Percentiles rank a stretch among this genome's conserved stretches.
These are phyloP conservation scores for Glycine latifolia DNA, from an alignment of 306 rosid genomes.

Conservation along the genomic window DNA sequence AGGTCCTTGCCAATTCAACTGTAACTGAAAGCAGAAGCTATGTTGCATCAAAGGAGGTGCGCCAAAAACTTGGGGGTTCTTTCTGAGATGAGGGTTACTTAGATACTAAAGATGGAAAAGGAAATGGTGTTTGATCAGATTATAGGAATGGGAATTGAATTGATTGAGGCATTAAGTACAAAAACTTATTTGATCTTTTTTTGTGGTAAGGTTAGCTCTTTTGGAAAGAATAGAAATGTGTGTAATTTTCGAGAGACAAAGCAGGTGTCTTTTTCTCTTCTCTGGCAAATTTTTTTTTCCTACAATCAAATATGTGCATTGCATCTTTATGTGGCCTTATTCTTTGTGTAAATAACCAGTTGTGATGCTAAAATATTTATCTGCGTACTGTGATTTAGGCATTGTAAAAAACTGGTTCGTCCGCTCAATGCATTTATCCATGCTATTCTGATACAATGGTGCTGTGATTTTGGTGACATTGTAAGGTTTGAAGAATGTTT, in stretches of 20 bases:
- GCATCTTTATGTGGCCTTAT: slow-evolving; percentile 51
- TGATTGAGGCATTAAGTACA: slow-evolving; percentile 48
- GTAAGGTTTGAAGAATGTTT: neutral
- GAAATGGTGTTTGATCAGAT: slow-evolving; percentile 45
- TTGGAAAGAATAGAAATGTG: slow-evolving; percentile 61
- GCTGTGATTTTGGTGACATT: neutral
- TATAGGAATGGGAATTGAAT: slow-evolving; percentile 53
- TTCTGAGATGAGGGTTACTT: slow-evolving; percentile 53
- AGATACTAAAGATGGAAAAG: slow-evolving; percentile 44
- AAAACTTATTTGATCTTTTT: slow-evolving; percentile 39
- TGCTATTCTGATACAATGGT: neutral
- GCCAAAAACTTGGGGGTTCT: slow-evolving; percentile 49
- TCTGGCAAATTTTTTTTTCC: neutral
- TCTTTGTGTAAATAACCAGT: slow-evolving; percentile 57
- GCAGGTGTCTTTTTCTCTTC: neutral
- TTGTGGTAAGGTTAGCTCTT: slow-evolving; percentile 56
- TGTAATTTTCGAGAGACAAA: slow-evolving; percentile 50
- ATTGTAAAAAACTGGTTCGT: neutral
- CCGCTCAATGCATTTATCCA: slow-evolving; percentile 2
- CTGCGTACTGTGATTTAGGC: slow-evolving; percentile 30
- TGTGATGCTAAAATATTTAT: slow-evolving; percentile 29
- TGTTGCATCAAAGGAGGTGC: slow-evolving; percentile 59
- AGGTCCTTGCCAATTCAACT: slow-evolving; percentile 63
- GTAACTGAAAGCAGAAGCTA: slow-evolving; percentile 74
- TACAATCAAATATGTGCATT: slow-evolving; percentile 44